Evolutionary conservation across 139 green algal species (phyloP).

Genomic region (Micromonas pusilla): DNA sequence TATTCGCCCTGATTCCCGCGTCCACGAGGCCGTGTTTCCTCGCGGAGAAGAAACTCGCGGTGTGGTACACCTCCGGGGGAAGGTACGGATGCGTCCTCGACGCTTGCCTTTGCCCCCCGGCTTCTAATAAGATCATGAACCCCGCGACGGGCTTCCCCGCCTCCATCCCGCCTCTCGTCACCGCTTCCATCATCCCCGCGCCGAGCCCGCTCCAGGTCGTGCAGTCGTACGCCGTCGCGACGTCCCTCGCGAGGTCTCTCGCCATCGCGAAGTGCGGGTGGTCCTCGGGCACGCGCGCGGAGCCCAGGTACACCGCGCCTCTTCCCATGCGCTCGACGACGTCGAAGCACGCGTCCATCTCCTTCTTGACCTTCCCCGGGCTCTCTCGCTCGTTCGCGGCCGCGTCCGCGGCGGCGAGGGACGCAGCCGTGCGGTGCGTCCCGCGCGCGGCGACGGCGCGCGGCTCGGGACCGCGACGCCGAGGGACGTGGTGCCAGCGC

Average conservation of each 20-base stretch:
- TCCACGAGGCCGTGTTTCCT: slow-evolving; percentile 38
- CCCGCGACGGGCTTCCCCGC: slow-evolving; percentile 21
- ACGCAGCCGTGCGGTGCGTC: background rate
- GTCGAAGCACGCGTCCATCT: slow-evolving; percentile 23
- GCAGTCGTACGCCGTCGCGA: slow-evolving; percentile 3
- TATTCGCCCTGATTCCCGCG: slow-evolving; percentile 19
- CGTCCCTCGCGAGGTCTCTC: background rate
- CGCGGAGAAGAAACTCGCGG: slow-evolving; percentile 27
- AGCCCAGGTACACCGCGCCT: slow-evolving; percentile 30
- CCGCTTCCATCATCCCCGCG: slow-evolving; percentile 36
- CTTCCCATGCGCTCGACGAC: slow-evolving; percentile 26
- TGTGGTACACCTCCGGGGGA: background rate
- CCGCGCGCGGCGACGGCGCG: background rate
- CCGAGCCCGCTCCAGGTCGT: slow-evolving; percentile 36
- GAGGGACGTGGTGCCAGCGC: too few species aligned
- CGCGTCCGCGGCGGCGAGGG: background rate
- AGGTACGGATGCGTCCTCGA: slow-evolving; percentile 20
- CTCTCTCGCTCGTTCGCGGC: background rate
- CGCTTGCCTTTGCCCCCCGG: background rate
- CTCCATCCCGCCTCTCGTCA: slow-evolving; percentile 16
- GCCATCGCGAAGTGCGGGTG: background rate
- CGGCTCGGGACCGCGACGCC: too few species aligned
- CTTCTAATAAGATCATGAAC: slow-evolving; percentile 26
- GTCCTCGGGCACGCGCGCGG: background rate
- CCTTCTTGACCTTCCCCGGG: background rate